Base-by-base conservation (phyloP, 257 asterid genomes). In the Linaria vulgaris region DNA sequence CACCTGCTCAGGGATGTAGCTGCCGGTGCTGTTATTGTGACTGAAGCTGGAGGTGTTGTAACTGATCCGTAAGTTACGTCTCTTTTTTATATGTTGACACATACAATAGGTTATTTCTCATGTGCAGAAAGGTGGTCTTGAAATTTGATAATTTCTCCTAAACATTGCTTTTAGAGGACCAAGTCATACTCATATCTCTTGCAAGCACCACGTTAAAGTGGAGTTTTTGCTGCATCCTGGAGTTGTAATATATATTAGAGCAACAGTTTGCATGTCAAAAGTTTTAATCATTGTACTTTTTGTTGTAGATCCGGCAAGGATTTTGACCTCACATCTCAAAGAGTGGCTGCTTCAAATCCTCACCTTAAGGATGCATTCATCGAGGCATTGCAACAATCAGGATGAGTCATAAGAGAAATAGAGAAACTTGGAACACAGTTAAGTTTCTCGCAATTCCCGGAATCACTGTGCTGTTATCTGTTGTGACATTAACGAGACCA, bases 1-100 rank as follows among this genome's bases (percentile, higher is more conserved):
- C 12, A 21, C 64, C n/a, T 60, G 43, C 55, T 53, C 78, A 85
- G 94, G 96, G 97, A 90, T 73, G 85, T 87, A 46, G 96, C 97
- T 12, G 96, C 88, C 15, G 97, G 96, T 51, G 96, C 92, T 74
- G 75, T 90, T 59, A 87, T 90, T 50, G 84, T 82, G 54, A 83
- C 80, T 51, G 96, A 85, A 80, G 96, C 95, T 46, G 96, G 96
- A 47, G 96, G 97, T 14, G 78, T 63, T 62, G 60, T 90, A 38
- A 87, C 72, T 80, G 94, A 90, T 82, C 95, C 97, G 91, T 85
- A 73, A 90, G 95, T 78, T 30, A 16, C 59, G 13, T 6, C 44
- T 72, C 51, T 1, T 76, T 1, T 76, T 5, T 31, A 44, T 19
- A 11, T 34, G 11, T 34, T 34, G 41, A 34, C 5, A 34, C 41